A percentile compares a stretch with the other conserved stretches of the same genome.
Evolutionary conservation across 495 filamentous ascomycete genomes (phyloP).

Genomic region (Platismatia glauca): DNA sequence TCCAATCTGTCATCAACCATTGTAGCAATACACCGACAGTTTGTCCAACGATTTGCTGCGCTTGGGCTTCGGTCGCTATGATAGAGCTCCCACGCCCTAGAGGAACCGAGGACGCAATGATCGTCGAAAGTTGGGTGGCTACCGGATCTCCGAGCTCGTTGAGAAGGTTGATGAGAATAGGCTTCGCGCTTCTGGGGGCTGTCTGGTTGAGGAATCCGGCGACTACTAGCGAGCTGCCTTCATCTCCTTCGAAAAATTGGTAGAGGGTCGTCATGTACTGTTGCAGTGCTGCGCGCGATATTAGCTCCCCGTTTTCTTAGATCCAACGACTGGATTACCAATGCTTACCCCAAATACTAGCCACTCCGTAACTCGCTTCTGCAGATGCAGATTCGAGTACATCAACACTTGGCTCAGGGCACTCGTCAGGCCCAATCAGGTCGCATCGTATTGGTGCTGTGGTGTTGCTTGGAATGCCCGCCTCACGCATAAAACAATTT

Average conservation of each 20-base stretch:
- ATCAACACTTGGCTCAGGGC: background rate
- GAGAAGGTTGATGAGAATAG: background rate
- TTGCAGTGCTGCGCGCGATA: background rate
- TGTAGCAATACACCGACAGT: background rate
- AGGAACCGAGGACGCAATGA: background rate
- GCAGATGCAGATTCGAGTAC: too few species aligned
- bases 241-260: background rate
- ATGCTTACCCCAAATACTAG: background rate
- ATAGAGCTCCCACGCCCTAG: background rate
- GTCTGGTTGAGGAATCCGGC: background rate
- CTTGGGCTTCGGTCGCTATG: background rate
- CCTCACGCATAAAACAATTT: constrained; percentile 2
- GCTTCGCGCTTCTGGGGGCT: background rate
- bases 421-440: background rate
- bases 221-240: background rate
- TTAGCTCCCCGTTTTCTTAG: background rate
- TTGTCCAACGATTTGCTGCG: background rate
- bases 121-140: background rate
- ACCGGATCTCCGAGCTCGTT: background rate
- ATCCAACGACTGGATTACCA: background rate
- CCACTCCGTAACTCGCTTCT: background rate
- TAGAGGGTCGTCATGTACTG: background rate
- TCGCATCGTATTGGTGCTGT: background rate
- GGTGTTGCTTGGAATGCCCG: background rate
- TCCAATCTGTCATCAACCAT: background rate